Base-by-base conservation (phyloP, 306 rosid species). In the Ceratonia siliqua region DNA sequence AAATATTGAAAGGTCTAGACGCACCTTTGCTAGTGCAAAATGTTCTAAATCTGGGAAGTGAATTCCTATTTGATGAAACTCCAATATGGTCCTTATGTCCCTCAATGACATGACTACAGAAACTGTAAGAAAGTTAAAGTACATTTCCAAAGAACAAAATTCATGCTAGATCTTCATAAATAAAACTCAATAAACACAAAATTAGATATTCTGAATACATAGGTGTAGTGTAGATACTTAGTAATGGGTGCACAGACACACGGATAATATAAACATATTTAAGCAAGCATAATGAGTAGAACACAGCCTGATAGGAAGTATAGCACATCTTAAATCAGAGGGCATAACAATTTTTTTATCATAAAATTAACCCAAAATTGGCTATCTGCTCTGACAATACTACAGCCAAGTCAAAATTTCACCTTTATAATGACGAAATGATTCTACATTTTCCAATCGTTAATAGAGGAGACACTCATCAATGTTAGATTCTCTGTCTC, bases 11-110 rank as follows among this genome's bases (percentile, higher is more conserved):
- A 21, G 49, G 30, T 18, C 49, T 62, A 38, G 68, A 38, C 50
- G 50, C 91, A 86, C 89, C 96, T 87, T 83, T 75, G 84, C 78
- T 74, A 21, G 87, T 82, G 77, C 90, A 86, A 88, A 81, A 87
- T 13, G 87, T 83, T 72, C 83, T 86, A 85, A 83, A 86, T 67
- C 84, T 80, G 65, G 56, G 79, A 78, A 82, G 65, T 54, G 89
- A 41, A 45, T 76, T 86, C 80, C 84, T 87, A 80, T 70, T 72
- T 50, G 88, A 68, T 74, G 87, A 80, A 68, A 89, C 62, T 54
- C 82, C 66, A 72, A 82, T 72, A 62, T 77, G 81, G 70, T 75
- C 73, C 75, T 68, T 59, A 82, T 77, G 78, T 64, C 80, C 82
- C 84, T 75, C 81, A 78, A 69, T 61, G 49, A 83, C 75, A 73